A percentile compares a stretch with the other conserved stretches of the same genome.
phyloP scores from a whole-genome alignment of 345 rosid genomes.

The Bruguiera parviflora region DNA sequence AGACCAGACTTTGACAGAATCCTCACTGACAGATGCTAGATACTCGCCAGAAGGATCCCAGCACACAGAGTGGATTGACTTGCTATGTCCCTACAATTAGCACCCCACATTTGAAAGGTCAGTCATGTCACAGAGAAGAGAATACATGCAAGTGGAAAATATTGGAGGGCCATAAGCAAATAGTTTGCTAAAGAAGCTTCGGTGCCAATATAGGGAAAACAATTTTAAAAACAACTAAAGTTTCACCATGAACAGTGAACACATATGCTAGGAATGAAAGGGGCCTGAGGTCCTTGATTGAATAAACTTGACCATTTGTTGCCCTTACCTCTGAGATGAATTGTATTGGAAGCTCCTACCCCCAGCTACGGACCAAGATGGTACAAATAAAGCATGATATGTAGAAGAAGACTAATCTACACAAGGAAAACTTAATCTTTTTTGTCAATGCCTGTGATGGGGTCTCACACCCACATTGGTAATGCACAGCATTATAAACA shows the following conservation, averaged over 20 bases:
- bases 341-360: too few relatives aligned
- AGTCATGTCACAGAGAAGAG: not conserved
- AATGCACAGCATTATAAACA: too few relatives aligned
- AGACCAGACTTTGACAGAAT: slow-evolving; percentile 87
- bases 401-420: too few relatives aligned
- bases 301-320: not conserved
- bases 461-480: too few relatives aligned
- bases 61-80: slow-evolving; percentile 70
- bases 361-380: too few relatives aligned
- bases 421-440: too few relatives aligned
- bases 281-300: not conserved
- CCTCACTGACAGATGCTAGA: slow-evolving; percentile 90
- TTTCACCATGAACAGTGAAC: too few relatives aligned
- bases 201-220: not conserved
- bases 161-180: not conserved
- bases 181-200: not conserved
- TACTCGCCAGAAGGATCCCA: slow-evolving; percentile 90
- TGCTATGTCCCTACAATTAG: slow-evolving; percentile 65
- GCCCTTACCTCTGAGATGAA: too few relatives aligned
- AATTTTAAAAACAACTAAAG: not conserved
- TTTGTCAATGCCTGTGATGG: too few relatives aligned
- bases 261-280: not conserved
- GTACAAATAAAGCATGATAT: too few relatives aligned
- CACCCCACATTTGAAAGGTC: slow-evolving; percentile 7
- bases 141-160: not conserved